A percentile compares a stretch with the other conserved stretches of the same genome.
Conservation (phyloP, 2,329 filamentous ascomycete species). For the Grosmannia serpens region DNA sequence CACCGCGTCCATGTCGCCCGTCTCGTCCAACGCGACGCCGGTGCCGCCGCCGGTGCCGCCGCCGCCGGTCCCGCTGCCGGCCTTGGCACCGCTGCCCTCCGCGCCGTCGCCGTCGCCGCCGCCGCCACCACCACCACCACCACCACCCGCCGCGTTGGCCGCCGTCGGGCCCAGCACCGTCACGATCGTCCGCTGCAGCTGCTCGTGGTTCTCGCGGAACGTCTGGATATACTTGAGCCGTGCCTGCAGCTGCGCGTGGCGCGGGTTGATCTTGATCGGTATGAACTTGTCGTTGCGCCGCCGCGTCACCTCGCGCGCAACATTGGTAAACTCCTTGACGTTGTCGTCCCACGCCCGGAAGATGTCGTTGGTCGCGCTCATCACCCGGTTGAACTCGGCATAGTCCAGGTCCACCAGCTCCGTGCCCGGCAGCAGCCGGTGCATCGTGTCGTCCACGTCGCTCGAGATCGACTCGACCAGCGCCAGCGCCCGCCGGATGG, state of each 20-base stretch:
- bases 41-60: constrained; percentile 49
- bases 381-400: constrained; percentile 74
- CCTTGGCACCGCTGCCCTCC: constrained; percentile 43
- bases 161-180: constrained; percentile 62
- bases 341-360: constrained; percentile 93
- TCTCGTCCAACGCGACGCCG: constrained; percentile 65
- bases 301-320: constrained; percentile 87
- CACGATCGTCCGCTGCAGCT: constrained; percentile 89
- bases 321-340: constrained; percentile 94
- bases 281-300: constrained; percentile 97
- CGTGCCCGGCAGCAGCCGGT: constrained; percentile 73
- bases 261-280: constrained; percentile 86
- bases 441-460: constrained; percentile 78
- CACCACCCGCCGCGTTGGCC: constrained; percentile 31
- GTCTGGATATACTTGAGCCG: constrained; percentile 87
- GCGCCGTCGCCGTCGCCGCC: constrained; percentile 41
- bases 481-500: constrained; percentile 77
- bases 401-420: constrained; percentile 89
- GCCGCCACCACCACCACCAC: constrained; percentile 52
- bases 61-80: constrained; percentile 40
- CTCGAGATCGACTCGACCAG: constrained; percentile 96
- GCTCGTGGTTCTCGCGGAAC: constrained; percentile 95
- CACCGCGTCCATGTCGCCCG: constrained; percentile 93
- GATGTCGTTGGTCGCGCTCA: constrained; percentile 72
- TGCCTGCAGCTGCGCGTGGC: constrained; percentile 80